Evolutionary conservation across 2,329 filamentous ascomycete species (phyloP).

Genomic region (Scytalidium sp.): DNA sequence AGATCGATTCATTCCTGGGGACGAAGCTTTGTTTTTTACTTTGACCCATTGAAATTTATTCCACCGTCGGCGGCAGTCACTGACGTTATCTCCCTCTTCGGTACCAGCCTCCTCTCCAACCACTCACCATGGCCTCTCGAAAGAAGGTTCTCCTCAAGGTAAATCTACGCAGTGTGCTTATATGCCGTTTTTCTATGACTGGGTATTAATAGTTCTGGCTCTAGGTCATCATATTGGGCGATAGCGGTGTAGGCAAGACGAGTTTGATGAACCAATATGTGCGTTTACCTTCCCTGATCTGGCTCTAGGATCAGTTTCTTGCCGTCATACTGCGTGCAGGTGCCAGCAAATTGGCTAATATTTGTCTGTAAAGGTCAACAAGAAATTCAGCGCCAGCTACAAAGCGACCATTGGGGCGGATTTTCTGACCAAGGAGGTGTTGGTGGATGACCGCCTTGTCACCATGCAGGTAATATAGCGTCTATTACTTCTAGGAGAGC

Average conservation of each 20-base stretch:
- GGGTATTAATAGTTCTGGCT: neutral
- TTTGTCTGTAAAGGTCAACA: conserved; percentile 79
- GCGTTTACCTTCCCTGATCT: conserved; percentile 42
- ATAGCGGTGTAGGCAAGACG: conserved; percentile 98
- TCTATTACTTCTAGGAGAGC: neutral
- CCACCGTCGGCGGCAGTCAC: conserved; percentile 1
- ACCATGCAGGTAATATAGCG: conserved; percentile 80
- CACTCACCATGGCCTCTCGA: conserved; percentile 48
- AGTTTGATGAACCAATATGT: conserved; percentile 99
- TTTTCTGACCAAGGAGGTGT: conserved; percentile 95
- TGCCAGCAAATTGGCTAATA: conserved; percentile 10
- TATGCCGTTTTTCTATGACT: neutral
- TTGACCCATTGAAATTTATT: too few relatives aligned
- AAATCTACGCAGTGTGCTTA: conserved; percentile 16
- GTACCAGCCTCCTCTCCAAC: conserved; percentile 5
- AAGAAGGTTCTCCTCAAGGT: conserved; percentile 71
- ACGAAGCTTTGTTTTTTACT: too few relatives aligned
- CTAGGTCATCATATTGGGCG: conserved; percentile 97
- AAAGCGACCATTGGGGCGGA: conserved; percentile 99
- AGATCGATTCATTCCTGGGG: too few relatives aligned
- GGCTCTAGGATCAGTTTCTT: too few relatives aligned
- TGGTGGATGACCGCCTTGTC: conserved; percentile 94
- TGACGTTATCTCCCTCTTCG: conserved; percentile 19
- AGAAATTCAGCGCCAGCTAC: conserved; percentile 99
- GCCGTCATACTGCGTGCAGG: neutral